Base-by-base conservation (phyloP, 208 protist genomes). In the Trypanosoma platydactyli region DNA sequence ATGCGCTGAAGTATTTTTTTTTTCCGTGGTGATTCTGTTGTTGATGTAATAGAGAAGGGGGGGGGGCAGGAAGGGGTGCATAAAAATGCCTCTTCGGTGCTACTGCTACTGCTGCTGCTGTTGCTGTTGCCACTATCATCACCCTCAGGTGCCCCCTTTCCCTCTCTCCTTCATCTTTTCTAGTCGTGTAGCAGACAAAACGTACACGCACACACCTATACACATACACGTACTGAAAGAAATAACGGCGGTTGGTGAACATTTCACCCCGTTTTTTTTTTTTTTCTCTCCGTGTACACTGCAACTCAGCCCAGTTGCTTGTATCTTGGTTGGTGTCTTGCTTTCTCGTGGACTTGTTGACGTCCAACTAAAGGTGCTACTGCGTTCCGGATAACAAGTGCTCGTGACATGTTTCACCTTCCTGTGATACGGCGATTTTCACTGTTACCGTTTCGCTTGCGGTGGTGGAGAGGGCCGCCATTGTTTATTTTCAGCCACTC, bases 181-280 rank as follows among this genome's bases (percentile, higher is more conserved):
- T n/a, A n/a, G n/a, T n/a, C n/a, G n/a, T n/a, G n/a, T n/a, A n/a
- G n/a, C n/a, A n/a, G n/a, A n/a, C n/a, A n/a, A n/a, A 38, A 38
- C 9, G 9, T 38, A 38, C 1, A 30, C 0, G 27, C 1, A 63
- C 22, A 50, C 1, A 30, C n/a, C 48, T 58, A 40, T 45, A 38
- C 9, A 38, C 9, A 38, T 38, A 38, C 9, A 38, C 9, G 9
- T 25, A 54, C 0, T 16, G 33, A 38, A 9, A 38, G 5, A 9
- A 9, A 38, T 38, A 38, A 38, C 33, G 50, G 63, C 9, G 3
- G 15, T 42, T 22, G 9, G 12, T 51, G 20, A 30, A 20, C 40
- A 0, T 60, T 68, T 48, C n/a, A n/a, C n/a, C n/a, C n/a, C n/a
- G n/a, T n/a, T 63, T 61, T 62, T 12, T 49, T 48, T 56, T 48